Base-by-base conservation (phyloP, 2,329 filamentous ascomycete genomes). In the Phialocephala subalpina region DNA sequence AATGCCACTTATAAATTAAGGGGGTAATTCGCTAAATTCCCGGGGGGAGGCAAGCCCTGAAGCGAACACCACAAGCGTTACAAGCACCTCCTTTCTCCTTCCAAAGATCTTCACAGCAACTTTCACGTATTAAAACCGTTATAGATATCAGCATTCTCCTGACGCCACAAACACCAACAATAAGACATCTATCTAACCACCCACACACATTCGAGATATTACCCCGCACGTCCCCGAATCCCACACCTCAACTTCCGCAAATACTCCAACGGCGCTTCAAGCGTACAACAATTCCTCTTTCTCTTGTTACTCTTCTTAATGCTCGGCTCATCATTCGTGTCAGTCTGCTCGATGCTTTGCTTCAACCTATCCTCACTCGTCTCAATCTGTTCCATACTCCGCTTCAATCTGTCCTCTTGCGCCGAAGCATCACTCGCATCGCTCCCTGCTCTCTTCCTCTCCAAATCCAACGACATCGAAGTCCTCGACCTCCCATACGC, bases 271-370 rank as follows among this genome's bases (percentile, higher is more conserved):
- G 55, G 55, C 20, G 29, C n/a, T 11, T 3, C 25, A 20, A 29
- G 55, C 38, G 38, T n/a, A 20, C 55, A 57, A 22, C 35, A 57
- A 18, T 57, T 40, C 35, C 55, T 57, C 33, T 57, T 57, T 33
- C 18, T 57, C 33, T 57, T 57, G 18, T 18, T 57, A 12, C 20
- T 36, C 33, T 57, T 57, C 55, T 25, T 53, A 5, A 9, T 9
- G 4, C 25, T 14, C 14, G 49, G 6, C 25, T 57, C 55, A 11
- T 27, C 16, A 22, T 14, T 6, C 16, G 12, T 53, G 33, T 57
- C 20, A 16, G 36, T 11, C 11, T 57, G 25, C 16, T 55, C 33
- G 25, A 55, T 36, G 8, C 33, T 36, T 4, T 33, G 12, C 27
- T 18, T 55, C 25, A 55, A 18, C 52, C 52, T 18, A 12, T 55